Evolutionary conservation across 2,329 filamentous ascomycete species (phyloP), one percentile per base, ranked within the genome.

Genomic region (Fusarium siculi): DNA sequence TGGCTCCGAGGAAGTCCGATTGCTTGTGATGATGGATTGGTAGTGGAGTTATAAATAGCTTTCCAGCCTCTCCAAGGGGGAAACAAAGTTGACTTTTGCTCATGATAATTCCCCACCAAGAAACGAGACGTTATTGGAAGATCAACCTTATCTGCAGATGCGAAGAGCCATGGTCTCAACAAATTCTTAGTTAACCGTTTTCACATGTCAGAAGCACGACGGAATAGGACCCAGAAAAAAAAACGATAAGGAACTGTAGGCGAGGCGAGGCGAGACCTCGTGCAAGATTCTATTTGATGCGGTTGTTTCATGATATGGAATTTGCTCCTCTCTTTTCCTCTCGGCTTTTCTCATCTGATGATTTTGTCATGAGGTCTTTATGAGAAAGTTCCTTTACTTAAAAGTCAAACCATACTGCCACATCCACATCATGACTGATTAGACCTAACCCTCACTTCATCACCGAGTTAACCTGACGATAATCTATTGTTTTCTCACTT

Each of bases 161-260:
- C 39, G 21, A 21, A 39, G 23, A 30, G 44, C 63, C 49, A 43
- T 57, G 40, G 40, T 54, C 68, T 72, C 75, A 77, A 76, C 75
- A 76, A 44, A 68, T 65, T 63, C 66, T 66, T 68, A 62, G 32
- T 61, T 61, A 36, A 50, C 66, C 59, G 65, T 67, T 74, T 75
- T 77, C 76, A 77, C 76, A 77, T 77, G 76, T 76, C 74, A 77
- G 59, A 53, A 40, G 37, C 25, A 63, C 25, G 21, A 34, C 47
- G 32, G 44, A 54, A 66, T 56, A 66, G 65, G 55, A 59, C 42
- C 54, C 49, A 44, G 63, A 53, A 55, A 61, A 50, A 46, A 74
- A 58, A 47, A 32, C 39, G 52, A 63, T 66, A 68, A 62, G 62
- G 54, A 47, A 62, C 63, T 42, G 44, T 30, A 66, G 32, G 52